A percentile compares a stretch with the other conserved stretches of the same genome.
Conservation (phyloP, 495 filamentous ascomycete species). For the Cenococcum geophilum region DNA sequence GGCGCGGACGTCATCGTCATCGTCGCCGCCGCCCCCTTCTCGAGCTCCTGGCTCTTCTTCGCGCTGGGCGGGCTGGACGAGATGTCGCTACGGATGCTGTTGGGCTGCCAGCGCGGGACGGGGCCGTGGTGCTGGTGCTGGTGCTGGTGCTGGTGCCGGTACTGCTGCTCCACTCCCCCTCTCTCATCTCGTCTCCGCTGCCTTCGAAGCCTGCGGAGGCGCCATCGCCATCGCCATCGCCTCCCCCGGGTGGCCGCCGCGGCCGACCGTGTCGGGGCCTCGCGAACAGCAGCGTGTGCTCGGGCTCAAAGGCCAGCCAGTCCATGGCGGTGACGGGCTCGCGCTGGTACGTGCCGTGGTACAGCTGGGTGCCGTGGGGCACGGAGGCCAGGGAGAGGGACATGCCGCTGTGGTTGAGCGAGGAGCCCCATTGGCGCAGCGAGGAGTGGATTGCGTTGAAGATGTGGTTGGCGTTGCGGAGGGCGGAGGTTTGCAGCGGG, state of each 20-base stretch:
- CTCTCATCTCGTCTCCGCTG: not conserved
- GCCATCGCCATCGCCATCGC: conserved; percentile 1
- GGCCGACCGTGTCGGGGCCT: too few relatives aligned
- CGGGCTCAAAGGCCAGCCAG: conserved; percentile 67
- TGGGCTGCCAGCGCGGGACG: too few relatives aligned
- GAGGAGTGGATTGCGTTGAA: conserved; percentile 64
- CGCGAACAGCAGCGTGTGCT: conserved; percentile 60
- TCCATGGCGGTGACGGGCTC: conserved; percentile 48
- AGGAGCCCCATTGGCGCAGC: conserved; percentile 65
- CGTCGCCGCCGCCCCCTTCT: too few relatives aligned
- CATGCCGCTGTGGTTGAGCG: conserved; percentile 63
- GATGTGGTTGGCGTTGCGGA: conserved; percentile 45
- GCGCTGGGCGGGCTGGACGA: too few relatives aligned
- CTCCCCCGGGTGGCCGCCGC: conserved; percentile 4
- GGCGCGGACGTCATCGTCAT: conserved; percentile 3
- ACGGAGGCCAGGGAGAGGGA: conserved; percentile 56
- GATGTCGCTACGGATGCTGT: too few relatives aligned
- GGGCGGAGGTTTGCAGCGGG: too few relatives aligned
- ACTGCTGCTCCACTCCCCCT: too few relatives aligned
- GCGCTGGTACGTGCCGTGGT: conserved; percentile 49
- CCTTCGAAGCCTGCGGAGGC: not conserved
- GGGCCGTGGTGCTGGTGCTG: too few relatives aligned
- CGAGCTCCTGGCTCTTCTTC: too few relatives aligned
- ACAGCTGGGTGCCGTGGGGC: conserved; percentile 53
- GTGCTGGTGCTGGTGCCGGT: too few relatives aligned